phyloP scores from a whole-genome alignment of 768 basidiomycete species.

The Phaeolepiota aurea region DNA sequence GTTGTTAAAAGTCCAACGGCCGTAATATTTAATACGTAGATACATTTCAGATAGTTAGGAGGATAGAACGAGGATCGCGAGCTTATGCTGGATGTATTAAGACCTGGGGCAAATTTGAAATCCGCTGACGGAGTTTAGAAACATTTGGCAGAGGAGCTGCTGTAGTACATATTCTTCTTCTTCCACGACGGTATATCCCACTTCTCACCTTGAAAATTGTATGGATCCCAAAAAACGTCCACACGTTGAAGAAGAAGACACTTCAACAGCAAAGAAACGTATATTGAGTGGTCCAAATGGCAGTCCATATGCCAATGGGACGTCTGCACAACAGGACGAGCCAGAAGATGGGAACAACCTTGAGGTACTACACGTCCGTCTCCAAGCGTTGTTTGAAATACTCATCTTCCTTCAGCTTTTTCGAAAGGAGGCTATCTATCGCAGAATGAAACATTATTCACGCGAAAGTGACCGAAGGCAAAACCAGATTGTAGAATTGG shows the following conservation, averaged over 20 bases:
- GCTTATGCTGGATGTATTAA: too few species aligned
- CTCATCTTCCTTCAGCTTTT: slow-evolving; percentile 45
- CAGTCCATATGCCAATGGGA: slow-evolving; percentile 48
- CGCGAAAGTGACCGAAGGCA: slow-evolving; percentile 64
- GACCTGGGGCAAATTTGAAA: slow-evolving; percentile 25
- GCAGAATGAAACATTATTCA: slow-evolving; percentile 78
- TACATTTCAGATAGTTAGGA: too few species aligned
- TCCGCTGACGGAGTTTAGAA: slow-evolving; percentile 36
- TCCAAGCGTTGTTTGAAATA: slow-evolving; percentile 2
- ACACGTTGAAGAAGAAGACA: slow-evolving; percentile 41
- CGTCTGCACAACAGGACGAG: slow-evolving; percentile 32
- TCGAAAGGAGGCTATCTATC: slow-evolving; percentile 79
- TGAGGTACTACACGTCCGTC: slow-evolving; percentile 40
- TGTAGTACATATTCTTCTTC: slow-evolving; percentile 12
- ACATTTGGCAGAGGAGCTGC: slow-evolving; percentile 14
- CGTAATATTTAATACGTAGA: too few species aligned
- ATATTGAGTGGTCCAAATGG: slow-evolving; percentile 40
- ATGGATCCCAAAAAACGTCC: slow-evolving; percentile 60
- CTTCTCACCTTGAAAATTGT: slow-evolving; percentile 8
- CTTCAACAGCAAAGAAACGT: slow-evolving; percentile 46
- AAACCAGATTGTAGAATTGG: slow-evolving; percentile 52
- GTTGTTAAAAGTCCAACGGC: too few species aligned
- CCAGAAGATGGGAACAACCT: slow-evolving; percentile 47
- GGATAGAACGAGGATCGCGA: too few species aligned
- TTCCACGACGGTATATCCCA: slow-evolving; percentile 9